Conservation (phyloP, 345 rosid genomes). For the Arabis hirsuta region DNA sequence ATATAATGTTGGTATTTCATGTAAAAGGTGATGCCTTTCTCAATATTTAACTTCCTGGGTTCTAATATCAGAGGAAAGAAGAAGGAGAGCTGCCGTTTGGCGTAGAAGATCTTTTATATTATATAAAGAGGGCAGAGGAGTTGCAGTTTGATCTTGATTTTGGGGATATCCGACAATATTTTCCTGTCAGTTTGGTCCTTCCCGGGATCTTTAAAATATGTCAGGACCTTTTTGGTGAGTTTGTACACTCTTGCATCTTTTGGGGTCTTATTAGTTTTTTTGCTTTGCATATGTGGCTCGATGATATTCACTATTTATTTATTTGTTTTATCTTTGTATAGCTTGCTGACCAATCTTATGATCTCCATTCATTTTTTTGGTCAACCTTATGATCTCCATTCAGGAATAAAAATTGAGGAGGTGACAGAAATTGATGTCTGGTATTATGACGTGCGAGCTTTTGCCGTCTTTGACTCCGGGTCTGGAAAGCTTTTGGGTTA, state of each 20-base stretch:
- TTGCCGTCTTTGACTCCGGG: constrained; percentile 76
- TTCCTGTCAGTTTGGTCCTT: constrained; percentile 83
- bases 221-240: constrained; percentile 92
- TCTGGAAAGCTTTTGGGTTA: constrained; percentile 84
- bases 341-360: constrained; percentile 24
- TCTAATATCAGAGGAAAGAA: constrained; percentile 68
- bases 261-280: constrained; percentile 6
- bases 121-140: constrained; percentile 77
- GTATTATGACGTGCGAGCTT: constrained; percentile 71
- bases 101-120: constrained; percentile 80
- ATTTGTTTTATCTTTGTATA: not conserved
- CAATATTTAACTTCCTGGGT: constrained; percentile 34
- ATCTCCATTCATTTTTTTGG: constrained; percentile 49
- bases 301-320: not conserved
- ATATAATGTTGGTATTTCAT: constrained; percentile 29
- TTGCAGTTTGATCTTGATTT: constrained; percentile 82
- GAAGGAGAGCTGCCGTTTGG: constrained; percentile 91
- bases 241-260: constrained; percentile 10
- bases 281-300: constrained; percentile 9
- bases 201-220: constrained; percentile 85
- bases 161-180: constrained; percentile 74
- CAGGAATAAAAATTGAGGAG: constrained; percentile 88
- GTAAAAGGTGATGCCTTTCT: constrained; percentile 17
- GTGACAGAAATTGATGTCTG: constrained; percentile 68
- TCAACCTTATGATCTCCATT: constrained; percentile 28